Evolutionary conservation across 2,329 filamentous ascomycete genomes (phyloP), one percentile per base, ranked within the genome.

Genomic region (Ascochyta viciae-villosae): DNA sequence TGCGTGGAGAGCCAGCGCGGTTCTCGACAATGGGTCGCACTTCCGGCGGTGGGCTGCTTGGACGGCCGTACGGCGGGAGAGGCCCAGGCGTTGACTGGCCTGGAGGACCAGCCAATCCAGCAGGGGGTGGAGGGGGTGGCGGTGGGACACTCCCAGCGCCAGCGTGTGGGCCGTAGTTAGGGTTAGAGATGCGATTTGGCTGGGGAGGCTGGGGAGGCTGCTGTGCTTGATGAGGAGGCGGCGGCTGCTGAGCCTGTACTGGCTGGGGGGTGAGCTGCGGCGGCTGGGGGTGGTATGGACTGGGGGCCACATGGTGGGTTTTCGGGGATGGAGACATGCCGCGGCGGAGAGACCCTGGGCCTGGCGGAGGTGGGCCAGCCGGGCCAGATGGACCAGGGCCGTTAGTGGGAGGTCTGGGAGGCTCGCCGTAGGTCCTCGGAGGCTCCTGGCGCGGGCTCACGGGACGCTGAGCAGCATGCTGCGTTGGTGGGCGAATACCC

Each of bases 1-100:
- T 89, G 70, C 92, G 93, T 56, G 93, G 93, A n/a, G 94, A 97
- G n/a, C 91, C 86, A 77, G 93, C 90, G 57, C 90, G 87, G 71
- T 89, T 91, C 63, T 96, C 93, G 63, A 94, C 85, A 61, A 95
- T 84, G 1, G 90, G 89, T 48, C 92, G 87, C 42, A 92, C 88
- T 63, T 97, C 94, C 46, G 89, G 86, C n/a, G 91, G 86, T 57
- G 93, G 91, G 74, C 90, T 96, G 67, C 87, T 87, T 27, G 88
- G 85, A 54, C 85, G 82, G 54, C 88, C 87, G 78, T 94, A 96
- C 1, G 67, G 64, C 65, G 91, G 88, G 66, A 92, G 78, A 16
- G 78, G 76, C 26, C 77, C 77, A 50, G 80, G 79, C 42, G 77
- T 78, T 9, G 74, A 74, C 41, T 84, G 84, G 6, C 78, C 72